phyloP scores from a whole-genome alignment of 2,329 filamentous ascomycete genomes.

The Colletotrichum shisoi region DNA sequence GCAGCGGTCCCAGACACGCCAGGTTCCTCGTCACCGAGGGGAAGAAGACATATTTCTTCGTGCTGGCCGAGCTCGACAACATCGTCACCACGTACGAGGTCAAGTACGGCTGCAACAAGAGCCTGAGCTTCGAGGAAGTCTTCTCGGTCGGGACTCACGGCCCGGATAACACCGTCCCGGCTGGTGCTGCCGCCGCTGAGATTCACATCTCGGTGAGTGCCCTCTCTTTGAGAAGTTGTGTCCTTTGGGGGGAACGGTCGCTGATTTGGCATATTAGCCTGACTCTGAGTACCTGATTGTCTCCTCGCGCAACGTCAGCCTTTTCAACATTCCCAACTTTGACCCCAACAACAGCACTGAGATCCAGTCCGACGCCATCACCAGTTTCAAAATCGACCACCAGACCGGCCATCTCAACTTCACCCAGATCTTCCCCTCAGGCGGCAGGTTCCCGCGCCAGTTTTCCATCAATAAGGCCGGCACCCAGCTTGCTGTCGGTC shows the following conservation, averaged over 20 bases:
- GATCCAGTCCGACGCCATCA: conserved; percentile 68
- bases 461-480: conserved; percentile 72
- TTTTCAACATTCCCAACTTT: conserved; percentile 57
- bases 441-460: conserved; percentile 71
- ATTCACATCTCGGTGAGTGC: conserved; percentile 63
- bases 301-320: conserved; percentile 70
- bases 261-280: conserved; percentile 50
- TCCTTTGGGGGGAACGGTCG: background rate
- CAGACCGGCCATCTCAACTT: conserved; percentile 62
- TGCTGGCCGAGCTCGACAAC: conserved; percentile 67
- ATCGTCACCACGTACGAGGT: conserved; percentile 65
- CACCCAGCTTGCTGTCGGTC: conserved; percentile 68
- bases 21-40: conserved; percentile 56
- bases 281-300: conserved; percentile 70
- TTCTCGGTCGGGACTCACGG: conserved; percentile 61
- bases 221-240: no score
- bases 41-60: conserved; percentile 64
- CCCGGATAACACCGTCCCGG: conserved; percentile 51
- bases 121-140: conserved; percentile 57
- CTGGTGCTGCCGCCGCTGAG: conserved; percentile 60
- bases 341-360: conserved; percentile 48
- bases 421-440: conserved; percentile 65
- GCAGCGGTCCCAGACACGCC: conserved; percentile 50
- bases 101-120: conserved; percentile 53
- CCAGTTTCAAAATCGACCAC: conserved; percentile 65